phyloP scores from a whole-genome alignment of 2,329 filamentous ascomycete genomes.

The Sarocladium kiliense region DNA sequence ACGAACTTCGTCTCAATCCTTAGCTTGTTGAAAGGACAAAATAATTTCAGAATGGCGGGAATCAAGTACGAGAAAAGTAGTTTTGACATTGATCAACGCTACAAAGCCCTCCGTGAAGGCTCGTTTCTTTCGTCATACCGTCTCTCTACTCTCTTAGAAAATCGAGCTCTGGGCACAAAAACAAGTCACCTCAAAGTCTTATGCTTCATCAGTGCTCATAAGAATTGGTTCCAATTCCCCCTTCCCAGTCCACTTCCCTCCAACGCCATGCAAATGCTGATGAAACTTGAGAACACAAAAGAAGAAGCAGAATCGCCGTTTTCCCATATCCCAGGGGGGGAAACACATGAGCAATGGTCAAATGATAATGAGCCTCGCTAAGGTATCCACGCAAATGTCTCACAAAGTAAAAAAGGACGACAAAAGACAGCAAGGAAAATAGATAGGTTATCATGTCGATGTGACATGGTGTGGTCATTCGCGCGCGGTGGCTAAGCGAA shows the following conservation, averaged over 20 bases:
- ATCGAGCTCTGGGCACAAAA: too few relatives aligned
- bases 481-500: neutral
- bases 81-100: conserved; percentile 2
- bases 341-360: neutral
- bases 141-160: neutral
- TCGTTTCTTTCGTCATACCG: neutral
- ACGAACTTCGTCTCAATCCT: too few relatives aligned
- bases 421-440: neutral
- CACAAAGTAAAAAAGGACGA: neutral
- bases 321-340: neutral
- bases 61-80: neutral
- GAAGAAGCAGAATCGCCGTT: neutral
- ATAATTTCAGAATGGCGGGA: neutral
- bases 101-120: neutral
- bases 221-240: neutral
- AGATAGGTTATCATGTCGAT: conserved; percentile 1
- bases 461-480: neutral
- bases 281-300: neutral
- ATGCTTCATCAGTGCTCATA: too few relatives aligned
- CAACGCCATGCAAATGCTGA: conserved; percentile 9
- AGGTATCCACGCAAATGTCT: conserved; percentile 6
- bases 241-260: neutral
- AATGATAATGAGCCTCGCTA: conserved; percentile 3
- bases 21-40: too few relatives aligned
- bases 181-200: too few relatives aligned